A percentile compares a stretch with the other conserved stretches of the same genome.
phyloP scores from a whole-genome alignment of 352 stramenopile species.

The Globisporangium uncinulatum region DNA sequence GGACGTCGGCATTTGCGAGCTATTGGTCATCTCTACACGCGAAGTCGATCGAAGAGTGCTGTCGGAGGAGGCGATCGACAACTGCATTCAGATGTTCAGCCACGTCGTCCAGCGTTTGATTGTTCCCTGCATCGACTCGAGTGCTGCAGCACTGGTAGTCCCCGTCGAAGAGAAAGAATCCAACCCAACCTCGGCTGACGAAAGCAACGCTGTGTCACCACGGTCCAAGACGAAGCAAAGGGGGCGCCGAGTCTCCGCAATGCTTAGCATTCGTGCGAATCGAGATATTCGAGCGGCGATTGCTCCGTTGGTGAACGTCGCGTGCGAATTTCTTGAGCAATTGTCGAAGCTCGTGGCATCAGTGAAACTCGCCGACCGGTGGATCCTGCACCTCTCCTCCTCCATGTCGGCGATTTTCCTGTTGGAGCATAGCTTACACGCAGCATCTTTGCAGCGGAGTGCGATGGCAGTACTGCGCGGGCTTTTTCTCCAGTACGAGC shows the following conservation, averaged over 20 bases:
- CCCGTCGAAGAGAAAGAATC: constrained; percentile 10
- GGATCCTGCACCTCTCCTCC: constrained; percentile 65
- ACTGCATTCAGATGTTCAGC: constrained; percentile 65
- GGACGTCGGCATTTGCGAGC: constrained; percentile 65
- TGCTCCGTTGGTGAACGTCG: constrained; percentile 50
- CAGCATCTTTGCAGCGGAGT: constrained; percentile 59
- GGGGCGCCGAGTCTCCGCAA: constrained; percentile 12
- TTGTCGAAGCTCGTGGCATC: constrained; percentile 45
- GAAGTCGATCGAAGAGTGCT: constrained; percentile 67
- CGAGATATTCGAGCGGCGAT: constrained; percentile 46
- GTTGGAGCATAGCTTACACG: constrained; percentile 57
- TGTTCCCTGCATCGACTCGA: constrained; percentile 65
- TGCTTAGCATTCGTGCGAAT: constrained; percentile 41
- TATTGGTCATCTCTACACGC: constrained; percentile 65
- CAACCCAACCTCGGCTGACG: background rate
- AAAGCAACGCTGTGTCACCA: background rate
- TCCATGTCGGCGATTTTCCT: constrained; percentile 66
- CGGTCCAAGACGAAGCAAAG: background rate
- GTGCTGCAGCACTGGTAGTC: constrained; percentile 24
- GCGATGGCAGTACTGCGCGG: constrained; percentile 46
- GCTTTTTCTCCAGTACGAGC: constrained; percentile 63
- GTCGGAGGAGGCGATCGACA: constrained; percentile 80
- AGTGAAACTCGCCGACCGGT: constrained; percentile 74
- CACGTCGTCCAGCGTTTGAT: constrained; percentile 51
- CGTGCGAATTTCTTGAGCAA: constrained; percentile 73